Evolutionary conservation across 495 filamentous ascomycete genomes (phyloP).

Genomic region (Daldinia childiae): DNA sequence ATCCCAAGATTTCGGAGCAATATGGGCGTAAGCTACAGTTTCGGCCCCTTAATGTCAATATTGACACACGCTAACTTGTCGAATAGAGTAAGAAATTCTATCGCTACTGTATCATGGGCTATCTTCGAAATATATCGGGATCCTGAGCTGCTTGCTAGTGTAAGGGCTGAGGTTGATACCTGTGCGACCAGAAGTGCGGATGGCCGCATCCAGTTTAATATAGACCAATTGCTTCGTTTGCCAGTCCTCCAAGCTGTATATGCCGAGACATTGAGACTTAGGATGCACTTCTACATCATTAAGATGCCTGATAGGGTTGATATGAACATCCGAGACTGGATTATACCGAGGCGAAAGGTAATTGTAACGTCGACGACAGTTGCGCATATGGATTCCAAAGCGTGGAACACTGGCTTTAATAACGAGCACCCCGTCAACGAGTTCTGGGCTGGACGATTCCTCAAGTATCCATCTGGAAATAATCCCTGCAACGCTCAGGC

Average conservation of each 20-base stretch:
- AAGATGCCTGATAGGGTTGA: constrained; percentile 34
- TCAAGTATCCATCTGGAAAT: constrained; percentile 29
- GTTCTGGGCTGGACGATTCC: constrained; percentile 46
- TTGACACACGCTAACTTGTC: constrained; percentile 2
- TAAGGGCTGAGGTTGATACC: constrained; percentile 32
- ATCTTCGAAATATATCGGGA: constrained; percentile 41
- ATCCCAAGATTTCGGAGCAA: constrained; percentile 44
- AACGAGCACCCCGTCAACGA: constrained; percentile 42
- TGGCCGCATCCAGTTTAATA: constrained; percentile 34
- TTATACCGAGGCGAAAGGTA: constrained; percentile 34
- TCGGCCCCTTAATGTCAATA: not conserved
- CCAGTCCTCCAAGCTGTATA: constrained; percentile 48
- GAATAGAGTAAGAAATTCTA: constrained; percentile 34
- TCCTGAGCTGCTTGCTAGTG: constrained; percentile 30
- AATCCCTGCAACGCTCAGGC: not conserved
- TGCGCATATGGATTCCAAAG: constrained; percentile 45
- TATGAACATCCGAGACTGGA: constrained; percentile 43
- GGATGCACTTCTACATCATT: constrained; percentile 46
- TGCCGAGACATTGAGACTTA: constrained; percentile 47
- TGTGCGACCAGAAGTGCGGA: constrained; percentile 31
- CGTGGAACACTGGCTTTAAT: constrained; percentile 42
- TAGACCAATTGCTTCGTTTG: constrained; percentile 28
- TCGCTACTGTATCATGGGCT: constrained; percentile 30
- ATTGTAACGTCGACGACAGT: constrained; percentile 37
- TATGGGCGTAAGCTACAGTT: constrained; percentile 41